A percentile compares a stretch with the other conserved stretches of the same genome.
Evolutionary conservation across 1,139 yeast species (phyloP).

Genomic region (Pichia sp.): DNA sequence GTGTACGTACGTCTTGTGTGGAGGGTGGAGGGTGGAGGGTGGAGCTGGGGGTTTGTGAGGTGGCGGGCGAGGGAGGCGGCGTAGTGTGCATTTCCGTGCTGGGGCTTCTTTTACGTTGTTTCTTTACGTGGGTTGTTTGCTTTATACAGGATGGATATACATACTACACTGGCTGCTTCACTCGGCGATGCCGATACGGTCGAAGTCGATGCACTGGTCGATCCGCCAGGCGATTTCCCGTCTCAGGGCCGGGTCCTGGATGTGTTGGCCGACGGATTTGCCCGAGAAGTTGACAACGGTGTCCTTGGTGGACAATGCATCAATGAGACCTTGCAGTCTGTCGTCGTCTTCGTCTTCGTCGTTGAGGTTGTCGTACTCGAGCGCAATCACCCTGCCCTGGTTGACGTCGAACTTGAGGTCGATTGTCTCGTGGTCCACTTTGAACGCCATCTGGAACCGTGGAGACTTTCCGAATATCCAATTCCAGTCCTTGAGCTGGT

Average conservation of each 20-base stretch:
- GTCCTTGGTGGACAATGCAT: conserved; percentile 9
- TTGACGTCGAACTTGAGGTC: conserved; percentile 22
- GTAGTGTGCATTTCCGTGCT: no score
- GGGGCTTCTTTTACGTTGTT: no score
- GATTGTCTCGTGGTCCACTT: conserved; percentile 13
- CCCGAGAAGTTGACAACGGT: conserved; percentile 19
- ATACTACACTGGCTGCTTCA: not conserved
- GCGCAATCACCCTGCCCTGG: conserved; percentile 21
- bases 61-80: no score
- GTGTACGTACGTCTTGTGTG: no score
- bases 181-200: conserved; percentile 19
- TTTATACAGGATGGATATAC: no score
- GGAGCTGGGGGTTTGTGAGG: no score
- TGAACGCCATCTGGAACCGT: conserved; percentile 24
- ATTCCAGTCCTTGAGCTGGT: conserved; percentile 54
- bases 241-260: conserved; percentile 16
- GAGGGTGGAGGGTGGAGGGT: no score
- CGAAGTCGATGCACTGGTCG: conserved; percentile 25
- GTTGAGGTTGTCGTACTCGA: conserved; percentile 17
- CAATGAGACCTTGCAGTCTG: conserved; percentile 8
- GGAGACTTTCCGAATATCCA: conserved; percentile 81
- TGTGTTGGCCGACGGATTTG: conserved; percentile 11
- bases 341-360: conserved; percentile 3
- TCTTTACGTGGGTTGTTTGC: no score
- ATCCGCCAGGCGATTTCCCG: conserved; percentile 27